These are phyloP conservation scores for Magnolia sinica DNA, from an alignment of 164 flowering plant species.

Conservation along the genomic window DNA sequence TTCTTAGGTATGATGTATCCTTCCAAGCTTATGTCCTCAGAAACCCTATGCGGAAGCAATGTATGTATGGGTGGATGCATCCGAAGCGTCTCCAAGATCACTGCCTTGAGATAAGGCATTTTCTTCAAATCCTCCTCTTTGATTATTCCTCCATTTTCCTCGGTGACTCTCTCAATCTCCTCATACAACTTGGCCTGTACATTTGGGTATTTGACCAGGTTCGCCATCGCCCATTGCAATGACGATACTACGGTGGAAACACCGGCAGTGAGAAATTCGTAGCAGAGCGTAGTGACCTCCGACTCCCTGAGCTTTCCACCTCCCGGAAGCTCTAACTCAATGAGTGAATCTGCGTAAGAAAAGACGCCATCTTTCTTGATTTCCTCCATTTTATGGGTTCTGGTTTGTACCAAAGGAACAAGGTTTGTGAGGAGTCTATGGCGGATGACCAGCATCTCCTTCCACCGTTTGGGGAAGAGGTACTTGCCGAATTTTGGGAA, in stretches of 20 bases:
- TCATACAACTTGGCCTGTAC: background rate
- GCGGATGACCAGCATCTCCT: background rate
- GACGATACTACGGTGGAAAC: constrained; percentile 27
- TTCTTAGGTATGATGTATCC: constrained; percentile 3
- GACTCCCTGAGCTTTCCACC: constrained; percentile 26
- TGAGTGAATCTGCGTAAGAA: constrained; percentile 18
- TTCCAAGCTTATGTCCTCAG: constrained; percentile 7
- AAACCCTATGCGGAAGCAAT: constrained; percentile 22
- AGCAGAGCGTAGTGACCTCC: constrained; percentile 27
- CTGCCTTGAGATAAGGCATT: constrained; percentile 9
- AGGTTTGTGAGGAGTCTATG: background rate
- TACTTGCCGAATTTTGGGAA: background rate
- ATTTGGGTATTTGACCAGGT: constrained; percentile 20
- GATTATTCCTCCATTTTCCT: background rate
- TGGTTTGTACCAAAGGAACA: background rate
- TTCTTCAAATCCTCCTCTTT: background rate
- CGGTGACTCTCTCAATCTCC: background rate
- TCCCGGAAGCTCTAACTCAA: constrained; percentile 17
- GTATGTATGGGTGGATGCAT: constrained; percentile 3
- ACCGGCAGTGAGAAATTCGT: constrained; percentile 32
- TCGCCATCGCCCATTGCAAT: constrained; percentile 34
- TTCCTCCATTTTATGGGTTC: background rate
- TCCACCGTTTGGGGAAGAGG: background rate
- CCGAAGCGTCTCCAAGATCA: constrained; percentile 4
- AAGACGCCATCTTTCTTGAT: background rate